Evolutionary conservation across 306 rosid genomes (phyloP).

Genomic region (Elaeagnus macrophylla): DNA sequence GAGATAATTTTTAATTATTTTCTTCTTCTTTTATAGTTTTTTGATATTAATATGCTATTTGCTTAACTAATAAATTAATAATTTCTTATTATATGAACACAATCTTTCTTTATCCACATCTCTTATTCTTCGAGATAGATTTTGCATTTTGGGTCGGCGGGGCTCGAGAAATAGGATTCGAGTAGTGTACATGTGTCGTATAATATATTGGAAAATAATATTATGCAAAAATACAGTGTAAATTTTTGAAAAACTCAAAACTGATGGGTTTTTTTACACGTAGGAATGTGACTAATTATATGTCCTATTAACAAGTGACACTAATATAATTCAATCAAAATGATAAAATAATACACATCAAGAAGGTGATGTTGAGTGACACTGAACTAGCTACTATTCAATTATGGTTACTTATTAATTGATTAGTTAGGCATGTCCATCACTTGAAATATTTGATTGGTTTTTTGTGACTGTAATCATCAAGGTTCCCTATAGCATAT

Average conservation of each 20-base stretch:
- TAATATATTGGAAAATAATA: no score
- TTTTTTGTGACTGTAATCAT: slow-evolving; percentile 40
- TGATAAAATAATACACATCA: not conserved
- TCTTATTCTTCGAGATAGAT: slow-evolving; percentile 56
- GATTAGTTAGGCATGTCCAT: slow-evolving; percentile 34
- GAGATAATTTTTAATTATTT: no score
- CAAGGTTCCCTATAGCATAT: slow-evolving; percentile 32
- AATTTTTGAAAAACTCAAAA: no score
- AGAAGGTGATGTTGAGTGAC: not conserved
- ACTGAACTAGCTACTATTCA: slow-evolving; percentile 5
- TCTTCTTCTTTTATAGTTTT: no score
- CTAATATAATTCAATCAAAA: slow-evolving; percentile 2
- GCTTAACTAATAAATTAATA: no score
- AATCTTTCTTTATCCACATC: slow-evolving; percentile 13
- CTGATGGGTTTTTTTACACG: no score
- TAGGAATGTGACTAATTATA: no score
- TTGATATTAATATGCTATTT: no score
- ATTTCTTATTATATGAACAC: no score
- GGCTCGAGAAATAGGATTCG: slow-evolving; percentile 45
- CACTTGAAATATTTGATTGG: slow-evolving; percentile 17
- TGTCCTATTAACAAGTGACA: not conserved
- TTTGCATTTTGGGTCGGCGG: slow-evolving; percentile 39
- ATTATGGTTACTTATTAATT: not conserved
- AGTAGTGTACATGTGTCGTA: slow-evolving; percentile 19
- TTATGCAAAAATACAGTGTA: no score